Evolutionary conservation across 2,329 filamentous ascomycete species (phyloP).

Genomic region (Colletotrichum horii): DNA sequence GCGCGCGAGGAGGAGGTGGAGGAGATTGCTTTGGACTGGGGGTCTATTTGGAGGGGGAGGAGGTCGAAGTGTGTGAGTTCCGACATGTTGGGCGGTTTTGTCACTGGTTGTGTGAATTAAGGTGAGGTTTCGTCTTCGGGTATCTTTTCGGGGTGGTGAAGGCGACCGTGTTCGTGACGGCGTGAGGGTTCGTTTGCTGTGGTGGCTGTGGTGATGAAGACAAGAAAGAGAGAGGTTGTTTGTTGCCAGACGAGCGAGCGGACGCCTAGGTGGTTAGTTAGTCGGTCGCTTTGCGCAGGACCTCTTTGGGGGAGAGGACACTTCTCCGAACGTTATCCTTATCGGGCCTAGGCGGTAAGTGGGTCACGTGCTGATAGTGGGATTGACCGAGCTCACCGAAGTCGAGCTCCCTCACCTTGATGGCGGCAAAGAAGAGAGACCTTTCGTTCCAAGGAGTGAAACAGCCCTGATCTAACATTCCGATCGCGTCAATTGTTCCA

Average conservation of each 20-base stretch:
- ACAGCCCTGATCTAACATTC: not conserved
- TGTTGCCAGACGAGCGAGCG: not conserved
- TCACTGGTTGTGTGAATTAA: not conserved
- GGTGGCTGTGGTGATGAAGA: not conserved
- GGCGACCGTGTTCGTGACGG: not conserved
- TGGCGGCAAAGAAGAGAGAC: not conserved
- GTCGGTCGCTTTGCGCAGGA: not conserved
- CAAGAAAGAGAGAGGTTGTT: not conserved
- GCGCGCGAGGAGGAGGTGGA: constrained; percentile 50
- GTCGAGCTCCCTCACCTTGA: not conserved
- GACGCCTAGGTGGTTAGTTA: not conserved
- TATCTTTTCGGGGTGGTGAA: not conserved
- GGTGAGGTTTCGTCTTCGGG: not conserved
- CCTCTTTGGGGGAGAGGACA: constrained; percentile 1
- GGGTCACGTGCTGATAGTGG: constrained; percentile 9
- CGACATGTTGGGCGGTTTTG: constrained; percentile 46
- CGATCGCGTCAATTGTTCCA: not conserved
- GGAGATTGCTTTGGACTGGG: constrained; percentile 77
- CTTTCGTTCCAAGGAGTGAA: not conserved
- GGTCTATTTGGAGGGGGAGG: constrained; percentile 81
- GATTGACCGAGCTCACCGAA: not conserved
- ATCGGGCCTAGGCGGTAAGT: not conserved
- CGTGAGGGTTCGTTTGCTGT: not conserved
- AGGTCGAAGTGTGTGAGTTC: constrained; percentile 78
- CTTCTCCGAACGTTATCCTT: constrained; percentile 9